phyloP scores from a whole-genome alignment of 768 basidiomycete species.

The Kondoa subrosea region DNA sequence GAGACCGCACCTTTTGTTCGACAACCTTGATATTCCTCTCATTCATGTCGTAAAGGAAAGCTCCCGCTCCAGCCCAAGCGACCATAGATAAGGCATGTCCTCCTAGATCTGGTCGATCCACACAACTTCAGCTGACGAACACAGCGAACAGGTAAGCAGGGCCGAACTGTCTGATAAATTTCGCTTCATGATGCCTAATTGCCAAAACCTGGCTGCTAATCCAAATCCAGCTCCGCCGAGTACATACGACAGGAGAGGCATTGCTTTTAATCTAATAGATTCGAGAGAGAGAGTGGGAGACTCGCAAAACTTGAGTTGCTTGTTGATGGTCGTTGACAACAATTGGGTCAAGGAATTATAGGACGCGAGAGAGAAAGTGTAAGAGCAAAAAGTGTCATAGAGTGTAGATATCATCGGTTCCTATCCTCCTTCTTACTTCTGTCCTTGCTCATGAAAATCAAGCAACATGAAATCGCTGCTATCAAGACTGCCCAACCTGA shows the following conservation, averaged over 20 bases:
- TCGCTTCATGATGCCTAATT: constrained; percentile 5
- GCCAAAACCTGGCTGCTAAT: constrained; percentile 3
- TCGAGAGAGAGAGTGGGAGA: too few relatives aligned
- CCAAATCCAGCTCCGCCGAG: constrained; percentile 3
- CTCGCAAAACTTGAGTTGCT: too few relatives aligned
- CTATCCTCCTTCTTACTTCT: not conserved
- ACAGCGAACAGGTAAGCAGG: not conserved
- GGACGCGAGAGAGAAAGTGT: too few relatives aligned
- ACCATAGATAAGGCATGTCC: not conserved
- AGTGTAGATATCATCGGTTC: too few relatives aligned
- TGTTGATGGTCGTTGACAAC: too few relatives aligned
- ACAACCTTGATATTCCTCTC: not conserved
- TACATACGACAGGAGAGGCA: constrained; percentile 1
- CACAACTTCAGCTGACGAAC: not conserved
- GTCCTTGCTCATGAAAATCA: not conserved
- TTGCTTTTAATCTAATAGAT: too few relatives aligned
- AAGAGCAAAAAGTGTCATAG: too few relatives aligned
- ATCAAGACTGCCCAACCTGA: not conserved
- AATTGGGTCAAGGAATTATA: too few relatives aligned
- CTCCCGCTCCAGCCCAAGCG: constrained; percentile 4
- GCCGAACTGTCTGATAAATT: constrained; percentile 4
- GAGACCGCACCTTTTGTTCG: not conserved
- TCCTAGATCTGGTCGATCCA: constrained; percentile 2
- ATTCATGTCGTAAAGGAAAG: not conserved
- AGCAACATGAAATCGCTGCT: not conserved